phyloP scores from a whole-genome alignment of 345 rosid species.

The Pistacia atlantica region DNA sequence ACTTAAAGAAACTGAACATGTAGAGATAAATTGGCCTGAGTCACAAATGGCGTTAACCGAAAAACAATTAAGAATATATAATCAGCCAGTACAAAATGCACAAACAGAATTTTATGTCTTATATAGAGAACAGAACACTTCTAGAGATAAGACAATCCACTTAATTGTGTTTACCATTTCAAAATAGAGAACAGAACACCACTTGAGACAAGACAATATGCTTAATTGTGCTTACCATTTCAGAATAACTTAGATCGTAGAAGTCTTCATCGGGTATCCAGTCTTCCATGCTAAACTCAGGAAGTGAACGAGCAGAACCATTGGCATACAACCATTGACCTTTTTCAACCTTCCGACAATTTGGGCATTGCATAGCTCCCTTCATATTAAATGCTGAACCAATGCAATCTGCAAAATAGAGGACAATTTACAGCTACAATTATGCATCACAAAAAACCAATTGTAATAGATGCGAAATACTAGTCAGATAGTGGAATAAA shows the following conservation, averaged over 20 bases:
- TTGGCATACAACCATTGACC: conserved; percentile 77
- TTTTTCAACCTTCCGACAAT: conserved; percentile 71
- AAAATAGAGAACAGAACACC: neutral
- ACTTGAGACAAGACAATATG: neutral
- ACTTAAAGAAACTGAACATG: neutral
- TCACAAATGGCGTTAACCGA: too few relatives aligned
- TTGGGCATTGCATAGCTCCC: conserved; percentile 87
- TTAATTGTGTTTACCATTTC: too few relatives aligned
- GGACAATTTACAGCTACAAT: neutral
- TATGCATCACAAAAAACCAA: neutral
- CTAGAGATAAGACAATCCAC: too few relatives aligned
- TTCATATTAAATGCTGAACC: conserved; percentile 82
- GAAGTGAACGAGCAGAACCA: conserved; percentile 51
- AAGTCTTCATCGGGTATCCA: conserved; percentile 64
- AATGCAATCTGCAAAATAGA: conserved; percentile 60
- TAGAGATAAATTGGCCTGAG: neutral
- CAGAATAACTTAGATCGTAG: conserved; percentile 52
- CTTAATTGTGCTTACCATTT: conserved; percentile 45
- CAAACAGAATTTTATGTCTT: conserved; percentile 10
- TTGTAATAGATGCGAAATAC: neutral
- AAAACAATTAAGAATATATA: neutral
- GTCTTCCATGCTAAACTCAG: conserved; percentile 62
- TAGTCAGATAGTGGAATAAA: neutral
- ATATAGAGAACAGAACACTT: neutral
- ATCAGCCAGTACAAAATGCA: conserved; percentile 5